Percentiles rank a stretch among this genome's conserved stretches.
Evolutionary conservation across 139 green algal genomes (phyloP).

Genomic region (Raphidocelis subcapitata): DNA sequence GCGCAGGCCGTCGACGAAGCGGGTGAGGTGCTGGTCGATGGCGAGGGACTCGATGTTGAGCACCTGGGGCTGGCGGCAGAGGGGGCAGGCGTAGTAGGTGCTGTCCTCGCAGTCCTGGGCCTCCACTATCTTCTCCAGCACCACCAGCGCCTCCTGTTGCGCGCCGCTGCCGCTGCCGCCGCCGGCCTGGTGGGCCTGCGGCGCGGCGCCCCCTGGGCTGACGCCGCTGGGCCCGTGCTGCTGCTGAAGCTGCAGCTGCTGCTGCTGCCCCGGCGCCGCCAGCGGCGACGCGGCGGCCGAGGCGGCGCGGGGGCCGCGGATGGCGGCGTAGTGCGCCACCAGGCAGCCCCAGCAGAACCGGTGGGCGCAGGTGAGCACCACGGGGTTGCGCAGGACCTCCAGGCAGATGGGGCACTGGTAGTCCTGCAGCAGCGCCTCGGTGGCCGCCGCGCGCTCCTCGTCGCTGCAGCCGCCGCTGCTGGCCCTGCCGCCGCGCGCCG

Average conservation of each 20-base stretch:
- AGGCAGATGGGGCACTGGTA: conserved; percentile 80
- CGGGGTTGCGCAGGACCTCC: conserved; percentile 77
- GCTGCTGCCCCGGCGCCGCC: conserved; percentile 4
- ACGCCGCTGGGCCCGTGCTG: background rate
- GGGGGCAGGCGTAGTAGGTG: conserved; percentile 69
- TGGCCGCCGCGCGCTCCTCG: background rate
- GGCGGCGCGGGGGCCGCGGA: conserved; percentile 13
- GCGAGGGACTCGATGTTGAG: conserved; percentile 75
- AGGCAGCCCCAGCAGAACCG: conserved; percentile 87
- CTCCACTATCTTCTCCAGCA: conserved; percentile 33
- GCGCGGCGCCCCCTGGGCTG: background rate
- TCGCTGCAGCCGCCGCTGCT: background rate
- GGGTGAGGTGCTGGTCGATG: conserved; percentile 65
- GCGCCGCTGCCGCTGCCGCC: background rate
- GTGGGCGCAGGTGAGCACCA: conserved; percentile 81
- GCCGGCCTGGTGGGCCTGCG: background rate
- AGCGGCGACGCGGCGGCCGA: background rate
- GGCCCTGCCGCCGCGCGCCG: background rate
- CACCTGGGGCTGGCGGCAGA: conserved; percentile 70
- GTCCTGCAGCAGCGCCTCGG: conserved; percentile 33
- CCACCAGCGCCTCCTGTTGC: conserved; percentile 16
- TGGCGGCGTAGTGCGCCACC: conserved; percentile 48
- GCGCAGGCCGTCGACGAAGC: conserved; percentile 64
- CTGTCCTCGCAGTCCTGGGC: background rate
- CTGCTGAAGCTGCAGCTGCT: conserved; percentile 1